Percentiles rank a stretch among this genome's conserved stretches.
Evolutionary conservation across 2,329 filamentous ascomycete genomes (phyloP).

Genomic region (Daldinia eschscholtzii): DNA sequence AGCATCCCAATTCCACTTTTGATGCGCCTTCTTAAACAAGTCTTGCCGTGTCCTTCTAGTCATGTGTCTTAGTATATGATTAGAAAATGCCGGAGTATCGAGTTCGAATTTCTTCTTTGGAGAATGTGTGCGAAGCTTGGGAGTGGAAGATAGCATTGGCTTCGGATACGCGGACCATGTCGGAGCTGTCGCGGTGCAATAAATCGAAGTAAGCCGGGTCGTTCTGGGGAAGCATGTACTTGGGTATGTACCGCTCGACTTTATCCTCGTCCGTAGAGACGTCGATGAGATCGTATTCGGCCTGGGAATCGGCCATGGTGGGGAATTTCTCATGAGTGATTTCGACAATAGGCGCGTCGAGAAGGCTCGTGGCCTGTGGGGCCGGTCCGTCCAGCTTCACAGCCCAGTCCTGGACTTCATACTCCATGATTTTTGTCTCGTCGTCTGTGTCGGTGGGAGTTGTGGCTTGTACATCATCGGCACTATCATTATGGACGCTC

Average conservation of each 20-base stretch:
- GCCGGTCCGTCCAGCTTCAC: background rate
- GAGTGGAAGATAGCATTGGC: background rate
- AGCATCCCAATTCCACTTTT: background rate
- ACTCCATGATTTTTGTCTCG: background rate
- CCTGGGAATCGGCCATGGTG: background rate
- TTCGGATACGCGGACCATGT: conserved; percentile 10
- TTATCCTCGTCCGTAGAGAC: background rate
- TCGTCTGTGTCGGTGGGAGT: background rate
- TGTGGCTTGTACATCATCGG: background rate
- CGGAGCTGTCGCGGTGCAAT: conserved; percentile 17
- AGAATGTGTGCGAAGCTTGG: conserved; percentile 3
- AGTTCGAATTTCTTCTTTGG: conserved; percentile 16
- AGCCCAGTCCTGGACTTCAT: background rate
- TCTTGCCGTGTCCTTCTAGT: background rate
- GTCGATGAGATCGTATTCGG: background rate
- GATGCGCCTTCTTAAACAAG: background rate
- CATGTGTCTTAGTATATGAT: background rate
- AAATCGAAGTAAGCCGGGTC: conserved; percentile 12
- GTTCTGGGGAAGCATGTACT: conserved; percentile 20
- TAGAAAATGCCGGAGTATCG: background rate
- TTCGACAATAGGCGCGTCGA: background rate
- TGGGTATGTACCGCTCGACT: conserved; percentile 10
- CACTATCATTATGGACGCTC: background rate
- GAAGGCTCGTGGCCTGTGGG: background rate
- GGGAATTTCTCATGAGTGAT: background rate